Evolutionary conservation across 1,284 basidiomycete genomes (phyloP), one percentile per base, ranked within the genome.

Genomic region (Uromyces viciae-fabae): DNA sequence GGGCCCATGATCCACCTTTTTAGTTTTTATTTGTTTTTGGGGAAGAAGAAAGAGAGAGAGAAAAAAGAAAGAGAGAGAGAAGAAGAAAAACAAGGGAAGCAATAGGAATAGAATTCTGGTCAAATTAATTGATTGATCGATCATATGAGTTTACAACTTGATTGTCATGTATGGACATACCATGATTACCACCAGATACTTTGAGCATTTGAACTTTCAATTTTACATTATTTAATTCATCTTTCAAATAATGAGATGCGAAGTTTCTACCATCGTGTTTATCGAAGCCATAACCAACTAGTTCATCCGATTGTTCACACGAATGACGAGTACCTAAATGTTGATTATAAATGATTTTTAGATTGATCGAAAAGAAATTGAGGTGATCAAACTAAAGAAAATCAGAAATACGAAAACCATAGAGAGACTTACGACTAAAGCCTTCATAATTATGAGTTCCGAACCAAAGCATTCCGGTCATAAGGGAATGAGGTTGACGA

Each of bases 381-480:
- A n/a, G n/a, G n/a, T n/a, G n/a, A n/a, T n/a, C n/a, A n/a, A n/a
- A n/a, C n/a, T n/a, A n/a, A n/a, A n/a, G n/a, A n/a, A n/a, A n/a
- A n/a, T n/a, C n/a, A n/a, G n/a, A n/a, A n/a, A n/a, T n/a, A n/a
- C n/a, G n/a, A n/a, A n/a, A n/a, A n/a, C n/a, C n/a, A n/a, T 49
- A 11, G 46, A 49, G 76, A 40, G 42, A 82, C 83, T 77, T 60
- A 83, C 85, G 83, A 38, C 83, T 69, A n/a, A 84, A 82, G 22
- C 85, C 84, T 25, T 90, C 88, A 85, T 90, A 95, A 86, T 95
- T 90, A 66, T 93, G 90, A 4, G 92, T 91, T 33, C 94, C 92
- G 86, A 93, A 93, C 94, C 95, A 98, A 86, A 95, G 90, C 56
- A 98, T 89, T 49, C 95, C 95, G 2, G 92, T 93, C 90, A 95